Percentiles rank a stretch among this genome's conserved stretches.
Conservation (phyloP, 257 asterid genomes). For the Scutellaria minor region DNA sequence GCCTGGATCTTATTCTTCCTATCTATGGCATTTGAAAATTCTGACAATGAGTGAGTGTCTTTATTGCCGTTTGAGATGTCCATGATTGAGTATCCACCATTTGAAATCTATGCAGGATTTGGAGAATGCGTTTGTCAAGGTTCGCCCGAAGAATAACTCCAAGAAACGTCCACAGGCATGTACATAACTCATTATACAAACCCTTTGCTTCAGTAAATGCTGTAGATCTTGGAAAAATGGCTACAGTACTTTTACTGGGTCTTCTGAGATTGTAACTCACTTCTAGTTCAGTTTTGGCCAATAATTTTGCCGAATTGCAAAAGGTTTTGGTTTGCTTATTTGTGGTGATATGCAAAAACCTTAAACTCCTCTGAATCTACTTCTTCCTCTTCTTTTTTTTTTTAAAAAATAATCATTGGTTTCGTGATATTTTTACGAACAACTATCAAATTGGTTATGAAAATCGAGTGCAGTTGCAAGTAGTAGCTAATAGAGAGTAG, state of each 20-base stretch:
- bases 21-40: constrained; percentile 7
- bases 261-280: background rate
- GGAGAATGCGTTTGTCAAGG: constrained; percentile 76
- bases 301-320: too few relatives aligned
- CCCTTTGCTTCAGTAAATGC: too few relatives aligned
- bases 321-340: too few relatives aligned
- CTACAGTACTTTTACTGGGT: background rate
- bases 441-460: too few relatives aligned
- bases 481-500: too few relatives aligned
- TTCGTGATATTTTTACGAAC: background rate
- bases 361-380: background rate
- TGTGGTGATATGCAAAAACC: background rate
- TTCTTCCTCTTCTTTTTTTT: too few relatives aligned
- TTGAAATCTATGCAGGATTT: constrained; percentile 58
- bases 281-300: too few relatives aligned
- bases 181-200: background rate
- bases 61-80: constrained; percentile 24
- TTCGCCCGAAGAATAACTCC: constrained; percentile 77
- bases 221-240: background rate
- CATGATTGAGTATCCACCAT: background rate
- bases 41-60: background rate
- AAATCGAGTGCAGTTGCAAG: too few relatives aligned
- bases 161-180: constrained; percentile 62
- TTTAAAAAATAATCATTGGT: background rate
- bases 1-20: background rate